A percentile compares a stretch with the other conserved stretches of the same genome.
Conservation (phyloP, 2,329 filamentous ascomycete genomes). For the Thelonectria discophora region DNA sequence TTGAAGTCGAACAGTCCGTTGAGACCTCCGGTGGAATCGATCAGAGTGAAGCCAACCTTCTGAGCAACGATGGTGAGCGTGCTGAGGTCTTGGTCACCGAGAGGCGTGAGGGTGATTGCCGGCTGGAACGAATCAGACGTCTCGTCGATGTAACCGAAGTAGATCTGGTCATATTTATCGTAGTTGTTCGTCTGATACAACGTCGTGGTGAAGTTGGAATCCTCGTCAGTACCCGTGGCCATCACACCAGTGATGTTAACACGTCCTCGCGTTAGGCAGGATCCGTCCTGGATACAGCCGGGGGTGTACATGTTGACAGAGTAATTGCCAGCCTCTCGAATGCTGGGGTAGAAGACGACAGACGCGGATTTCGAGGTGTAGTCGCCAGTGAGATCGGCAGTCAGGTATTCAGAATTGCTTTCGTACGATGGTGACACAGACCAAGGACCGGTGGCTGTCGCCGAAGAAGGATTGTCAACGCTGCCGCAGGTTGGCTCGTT, state of each 20-base stretch:
- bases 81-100: conserved; percentile 67
- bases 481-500: conserved; percentile 87
- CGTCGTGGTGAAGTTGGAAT: conserved; percentile 63
- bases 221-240: conserved; percentile 57
- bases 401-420: conserved; percentile 81
- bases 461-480: conserved; percentile 67
- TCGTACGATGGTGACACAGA: conserved; percentile 69
- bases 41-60: conserved; percentile 78
- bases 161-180: conserved; percentile 96
- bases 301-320: conserved; percentile 91
- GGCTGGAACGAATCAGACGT: conserved; percentile 78
- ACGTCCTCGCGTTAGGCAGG: conserved; percentile 78
- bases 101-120: conserved; percentile 78
- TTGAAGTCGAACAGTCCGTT: conserved; percentile 94
- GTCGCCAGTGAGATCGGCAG: conserved; percentile 66
- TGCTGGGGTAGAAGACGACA: conserved; percentile 83
- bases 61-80: conserved; percentile 87
- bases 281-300: conserved; percentile 82
- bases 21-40: conserved; percentile 79
- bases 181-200: conserved; percentile 93
- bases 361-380: conserved; percentile 68
- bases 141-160: conserved; percentile 84
- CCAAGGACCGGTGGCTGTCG: conserved; percentile 81
- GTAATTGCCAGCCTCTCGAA: conserved; percentile 91
- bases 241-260: conserved; percentile 83